A percentile compares a stretch with the other conserved stretches of the same genome.
Conservation (phyloP, 306 rosid species). For the Prunus armeniaca region DNA sequence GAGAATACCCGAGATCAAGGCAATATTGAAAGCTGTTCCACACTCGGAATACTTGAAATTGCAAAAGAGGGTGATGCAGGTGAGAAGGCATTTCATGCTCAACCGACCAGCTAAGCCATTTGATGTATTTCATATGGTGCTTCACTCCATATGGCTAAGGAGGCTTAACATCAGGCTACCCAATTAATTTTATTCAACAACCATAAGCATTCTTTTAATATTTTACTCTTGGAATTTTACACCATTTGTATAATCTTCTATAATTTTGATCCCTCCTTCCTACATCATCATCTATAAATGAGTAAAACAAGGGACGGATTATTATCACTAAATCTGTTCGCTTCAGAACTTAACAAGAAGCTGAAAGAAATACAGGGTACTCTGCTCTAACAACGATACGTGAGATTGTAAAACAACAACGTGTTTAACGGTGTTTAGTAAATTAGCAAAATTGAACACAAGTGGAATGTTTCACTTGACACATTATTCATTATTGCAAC, state of each 20-base stretch:
- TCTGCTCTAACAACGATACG: no score
- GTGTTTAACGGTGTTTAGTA: no score
- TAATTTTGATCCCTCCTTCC: background rate
- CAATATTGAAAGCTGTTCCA: slow-evolving; percentile 25
- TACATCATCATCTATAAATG: background rate
- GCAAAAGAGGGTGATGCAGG: slow-evolving; percentile 34
- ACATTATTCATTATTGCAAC: slow-evolving; percentile 7
- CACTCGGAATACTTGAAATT: slow-evolving; percentile 18
- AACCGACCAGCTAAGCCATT: slow-evolving; percentile 40
- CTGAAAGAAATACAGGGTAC: no score
- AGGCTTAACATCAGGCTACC: slow-evolving; percentile 33
- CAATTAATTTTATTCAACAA: background rate
- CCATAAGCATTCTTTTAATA: background rate
- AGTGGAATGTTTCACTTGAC: background rate
- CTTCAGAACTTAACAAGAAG: background rate
- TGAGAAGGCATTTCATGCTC: slow-evolving; percentile 36
- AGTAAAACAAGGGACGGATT: background rate
- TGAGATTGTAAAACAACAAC: background rate
- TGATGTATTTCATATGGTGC: slow-evolving; percentile 40
- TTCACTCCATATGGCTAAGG: slow-evolving; percentile 46
- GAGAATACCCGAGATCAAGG: slow-evolving; percentile 36
- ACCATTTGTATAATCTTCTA: background rate
- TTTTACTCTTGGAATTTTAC: background rate
- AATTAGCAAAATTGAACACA: background rate
- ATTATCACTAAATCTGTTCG: background rate